Evolutionary conservation across 352 stramenopile species (phyloP).

Genomic region (Sclerospora graminicola): DNA sequence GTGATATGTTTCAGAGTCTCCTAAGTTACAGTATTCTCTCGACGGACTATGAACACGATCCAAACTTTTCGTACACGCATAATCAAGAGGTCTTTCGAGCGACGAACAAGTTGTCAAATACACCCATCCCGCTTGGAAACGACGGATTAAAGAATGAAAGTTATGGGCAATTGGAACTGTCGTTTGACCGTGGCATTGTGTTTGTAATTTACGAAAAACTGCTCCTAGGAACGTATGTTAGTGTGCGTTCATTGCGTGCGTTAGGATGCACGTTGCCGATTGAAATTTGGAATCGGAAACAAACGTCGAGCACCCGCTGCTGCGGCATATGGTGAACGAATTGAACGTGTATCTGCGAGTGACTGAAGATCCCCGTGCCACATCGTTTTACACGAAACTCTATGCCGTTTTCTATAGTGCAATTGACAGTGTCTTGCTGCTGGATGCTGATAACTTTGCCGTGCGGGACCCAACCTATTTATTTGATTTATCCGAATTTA

Average conservation of each 20-base stretch:
- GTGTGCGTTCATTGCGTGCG: conserved; percentile 34
- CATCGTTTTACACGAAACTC: conserved; percentile 46
- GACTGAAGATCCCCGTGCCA: conserved; percentile 29
- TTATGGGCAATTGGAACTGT: conserved; percentile 18
- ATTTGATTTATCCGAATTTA: conserved; percentile 54
- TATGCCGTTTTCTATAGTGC: conserved; percentile 42
- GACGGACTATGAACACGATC: conserved; percentile 43
- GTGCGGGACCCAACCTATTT: conserved; percentile 49
- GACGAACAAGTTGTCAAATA: conserved; percentile 19
- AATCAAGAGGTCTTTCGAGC: conserved; percentile 16
- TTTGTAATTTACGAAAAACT: conserved; percentile 55
- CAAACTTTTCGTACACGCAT: conserved; percentile 24
- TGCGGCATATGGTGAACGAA: conserved; percentile 27
- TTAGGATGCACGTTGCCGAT: conserved; percentile 41
- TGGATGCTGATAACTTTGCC: conserved; percentile 54
- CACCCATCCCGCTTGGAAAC: conserved; percentile 13
- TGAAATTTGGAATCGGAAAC: conserved; percentile 41
- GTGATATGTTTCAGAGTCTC: conserved; percentile 44
- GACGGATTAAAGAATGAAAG: conserved; percentile 21
- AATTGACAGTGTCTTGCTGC: conserved; percentile 43
- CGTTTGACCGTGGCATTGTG: conserved; percentile 37
- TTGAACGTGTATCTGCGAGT: conserved; percentile 34
- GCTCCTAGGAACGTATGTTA: conserved; percentile 46
- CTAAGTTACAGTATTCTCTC: conserved; percentile 42
- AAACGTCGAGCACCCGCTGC: conserved; percentile 24